A percentile compares a stretch with the other conserved stretches of the same genome.
Conservation (phyloP, 768 basidiomycete species). For the Pholiota microspora region DNA sequence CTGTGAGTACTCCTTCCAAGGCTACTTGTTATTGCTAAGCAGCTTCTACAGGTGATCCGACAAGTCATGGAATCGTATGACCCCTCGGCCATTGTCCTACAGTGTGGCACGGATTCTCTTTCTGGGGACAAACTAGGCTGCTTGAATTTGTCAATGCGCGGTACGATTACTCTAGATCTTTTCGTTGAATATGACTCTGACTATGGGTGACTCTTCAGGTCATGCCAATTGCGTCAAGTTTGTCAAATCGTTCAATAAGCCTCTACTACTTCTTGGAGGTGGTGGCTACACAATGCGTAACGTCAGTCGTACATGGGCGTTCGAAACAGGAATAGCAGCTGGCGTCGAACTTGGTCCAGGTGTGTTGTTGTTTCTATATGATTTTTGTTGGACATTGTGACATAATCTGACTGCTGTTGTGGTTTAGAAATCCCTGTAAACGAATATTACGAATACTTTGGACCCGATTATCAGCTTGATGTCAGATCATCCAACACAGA, state of each 20-base stretch:
- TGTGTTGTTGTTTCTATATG: constrained; percentile 27
- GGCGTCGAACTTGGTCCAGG: constrained; percentile 89
- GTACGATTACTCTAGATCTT: constrained; percentile 30
- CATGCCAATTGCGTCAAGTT: constrained; percentile 98
- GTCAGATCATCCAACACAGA: constrained; percentile 94
- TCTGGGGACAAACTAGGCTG: constrained; percentile 96
- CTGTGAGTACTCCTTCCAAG: constrained; percentile 48
- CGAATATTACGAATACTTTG: constrained; percentile 99
- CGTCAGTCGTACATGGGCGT: constrained; percentile 96
- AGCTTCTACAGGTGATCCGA: constrained; percentile 67
- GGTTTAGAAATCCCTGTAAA: constrained; percentile 89
- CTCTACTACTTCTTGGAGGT: constrained; percentile 91
- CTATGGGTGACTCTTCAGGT: constrained; percentile 43
- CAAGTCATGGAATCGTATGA: constrained; percentile 94
- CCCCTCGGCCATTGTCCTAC: constrained; percentile 92
- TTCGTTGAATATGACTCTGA: background rate
- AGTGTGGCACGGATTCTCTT: constrained; percentile 96
- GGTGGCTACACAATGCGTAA: constrained; percentile 99
- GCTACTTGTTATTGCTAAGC: background rate
- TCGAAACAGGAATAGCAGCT: constrained; percentile 96
- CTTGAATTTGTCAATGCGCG: constrained; percentile 95
- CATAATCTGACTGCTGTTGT: background rate
- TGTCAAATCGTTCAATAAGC: constrained; percentile 94
- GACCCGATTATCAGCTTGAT: constrained; percentile 94
- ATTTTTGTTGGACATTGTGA: too few species aligned